phyloP scores from a whole-genome alignment of 768 basidiomycete species.

The Rhizopogon sp. region DNA sequence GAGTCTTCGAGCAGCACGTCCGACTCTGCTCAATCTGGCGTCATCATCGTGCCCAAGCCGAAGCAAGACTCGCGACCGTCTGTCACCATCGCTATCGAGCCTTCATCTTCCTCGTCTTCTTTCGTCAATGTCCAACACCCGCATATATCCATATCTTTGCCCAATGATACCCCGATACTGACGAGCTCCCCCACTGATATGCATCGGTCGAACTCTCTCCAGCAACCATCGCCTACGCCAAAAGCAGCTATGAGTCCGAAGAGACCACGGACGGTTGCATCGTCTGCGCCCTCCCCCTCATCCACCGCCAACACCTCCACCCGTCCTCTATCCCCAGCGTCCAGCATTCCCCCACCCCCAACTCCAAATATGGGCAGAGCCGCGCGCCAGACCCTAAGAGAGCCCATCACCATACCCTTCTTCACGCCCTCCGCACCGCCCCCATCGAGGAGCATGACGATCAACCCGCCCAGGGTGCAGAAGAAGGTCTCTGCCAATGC shows the following conservation, averaged over 20 bases:
- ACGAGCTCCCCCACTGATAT: neutral
- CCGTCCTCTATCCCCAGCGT: neutral
- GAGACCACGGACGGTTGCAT: neutral
- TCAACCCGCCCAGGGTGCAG: neutral
- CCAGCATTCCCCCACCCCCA: too few relatives aligned
- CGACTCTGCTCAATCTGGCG: neutral
- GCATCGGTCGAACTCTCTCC: neutral
- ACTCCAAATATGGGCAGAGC: too few relatives aligned
- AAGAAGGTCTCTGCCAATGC: neutral
- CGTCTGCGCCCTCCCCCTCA: neutral
- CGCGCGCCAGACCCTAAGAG: neutral
- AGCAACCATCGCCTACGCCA: neutral
- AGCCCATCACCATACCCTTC: neutral
- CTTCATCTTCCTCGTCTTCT: neutral
- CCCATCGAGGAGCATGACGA: neutral
- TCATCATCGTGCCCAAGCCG: too few relatives aligned
- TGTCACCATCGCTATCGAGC: neutral
- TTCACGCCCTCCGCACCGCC: neutral
- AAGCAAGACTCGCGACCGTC: neutral
- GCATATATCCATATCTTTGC: neutral
- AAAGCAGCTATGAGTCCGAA: neutral
- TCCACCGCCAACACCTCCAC: too few relatives aligned
- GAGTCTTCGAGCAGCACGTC: neutral
- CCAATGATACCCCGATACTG: neutral
- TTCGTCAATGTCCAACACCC: slow-evolving; percentile 17